Percentiles rank a stretch among this genome's conserved stretches.
phyloP scores from a whole-genome alignment of 2,329 filamentous ascomycete species.

The Dactylellina drechsleri region DNA sequence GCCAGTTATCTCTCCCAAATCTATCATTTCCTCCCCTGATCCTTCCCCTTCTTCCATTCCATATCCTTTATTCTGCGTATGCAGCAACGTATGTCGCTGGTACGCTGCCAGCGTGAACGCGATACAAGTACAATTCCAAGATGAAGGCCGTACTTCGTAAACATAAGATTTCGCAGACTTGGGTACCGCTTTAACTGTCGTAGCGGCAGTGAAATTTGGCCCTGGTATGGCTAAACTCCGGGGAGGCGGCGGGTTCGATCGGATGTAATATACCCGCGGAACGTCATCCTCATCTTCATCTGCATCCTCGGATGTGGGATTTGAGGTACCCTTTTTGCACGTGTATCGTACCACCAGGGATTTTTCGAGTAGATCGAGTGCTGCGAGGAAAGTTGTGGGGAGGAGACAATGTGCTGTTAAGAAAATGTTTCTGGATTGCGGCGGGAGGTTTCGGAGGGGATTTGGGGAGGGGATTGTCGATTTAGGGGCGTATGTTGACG shows the following conservation, averaged over 20 bases:
- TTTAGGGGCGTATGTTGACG: conserved; percentile 1
- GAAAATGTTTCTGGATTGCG: conserved; percentile 62
- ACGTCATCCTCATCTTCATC: not conserved
- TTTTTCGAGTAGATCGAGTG: conserved; percentile 86
- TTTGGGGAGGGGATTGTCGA: conserved; percentile 11
- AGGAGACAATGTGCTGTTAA: conserved; percentile 66
- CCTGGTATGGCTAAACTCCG: conserved; percentile 59
- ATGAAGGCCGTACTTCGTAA: conserved; percentile 78
- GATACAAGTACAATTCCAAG: conserved; percentile 92
- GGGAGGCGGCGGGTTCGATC: conserved; percentile 66
- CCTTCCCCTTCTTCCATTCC: conserved; percentile 52
- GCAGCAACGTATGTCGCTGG: conserved; percentile 58
- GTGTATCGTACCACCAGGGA: conserved; percentile 70
- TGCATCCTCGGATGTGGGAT: conserved; percentile 40
- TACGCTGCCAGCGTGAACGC: conserved; percentile 81
- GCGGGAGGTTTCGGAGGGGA: conserved; percentile 43
- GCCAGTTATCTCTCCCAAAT: conserved; percentile 1
- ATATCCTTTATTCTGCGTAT: conserved; percentile 44
- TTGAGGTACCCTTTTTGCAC: not conserved
- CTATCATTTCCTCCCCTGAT: conserved; percentile 41
- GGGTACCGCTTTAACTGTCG: conserved; percentile 56
- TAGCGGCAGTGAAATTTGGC: conserved; percentile 56
- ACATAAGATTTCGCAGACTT: conserved; percentile 46
- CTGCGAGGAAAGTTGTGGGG: conserved; percentile 82
- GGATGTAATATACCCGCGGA: conserved; percentile 70